Percentiles rank a stretch among this genome's conserved stretches.
Conservation (phyloP, 441 rosid species). For the Populus tomentosa region DNA sequence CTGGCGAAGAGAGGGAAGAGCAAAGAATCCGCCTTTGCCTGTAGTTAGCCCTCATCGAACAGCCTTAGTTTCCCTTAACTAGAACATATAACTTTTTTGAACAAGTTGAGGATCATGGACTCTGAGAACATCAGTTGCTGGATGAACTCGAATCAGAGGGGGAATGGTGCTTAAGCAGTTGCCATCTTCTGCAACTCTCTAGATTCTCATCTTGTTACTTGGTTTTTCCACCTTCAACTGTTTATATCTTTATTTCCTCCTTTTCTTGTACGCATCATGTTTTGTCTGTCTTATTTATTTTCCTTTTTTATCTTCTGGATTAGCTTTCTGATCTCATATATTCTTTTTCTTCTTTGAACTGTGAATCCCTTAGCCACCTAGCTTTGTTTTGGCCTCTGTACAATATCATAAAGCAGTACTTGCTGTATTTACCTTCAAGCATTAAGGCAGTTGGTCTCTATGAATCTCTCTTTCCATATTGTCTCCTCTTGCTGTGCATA, state of each 20-base stretch:
- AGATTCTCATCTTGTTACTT: not conserved
- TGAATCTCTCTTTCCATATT: not conserved
- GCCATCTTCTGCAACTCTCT: not conserved
- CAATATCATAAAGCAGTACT: slow-evolving; percentile 1
- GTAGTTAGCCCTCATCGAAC: slow-evolving; percentile 10
- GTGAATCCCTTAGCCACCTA: slow-evolving; percentile 7
- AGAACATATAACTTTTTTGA: not conserved
- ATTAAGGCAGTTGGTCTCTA: not conserved
- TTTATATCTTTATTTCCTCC: not conserved
- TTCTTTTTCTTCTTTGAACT: slow-evolving; percentile 18
- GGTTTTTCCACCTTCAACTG: not conserved
- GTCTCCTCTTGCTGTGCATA: not conserved
- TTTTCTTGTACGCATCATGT: not conserved
- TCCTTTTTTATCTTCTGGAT: not conserved
- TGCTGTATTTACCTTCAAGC: not conserved
- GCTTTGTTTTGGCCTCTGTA: slow-evolving; percentile 14
- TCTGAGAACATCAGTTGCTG: not conserved
- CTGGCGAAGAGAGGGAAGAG: slow-evolving; percentile 26
- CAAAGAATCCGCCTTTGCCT: slow-evolving; percentile 34
- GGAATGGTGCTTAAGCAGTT: not conserved
- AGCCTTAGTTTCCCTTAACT: not conserved
- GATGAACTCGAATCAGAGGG: not conserved
- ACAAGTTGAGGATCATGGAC: slow-evolving; percentile 2
- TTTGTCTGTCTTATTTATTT: not conserved
- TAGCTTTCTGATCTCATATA: not conserved